Conservation (phyloP, 768 basidiomycete genomes). For the Lactarius hatsudake region DNA sequence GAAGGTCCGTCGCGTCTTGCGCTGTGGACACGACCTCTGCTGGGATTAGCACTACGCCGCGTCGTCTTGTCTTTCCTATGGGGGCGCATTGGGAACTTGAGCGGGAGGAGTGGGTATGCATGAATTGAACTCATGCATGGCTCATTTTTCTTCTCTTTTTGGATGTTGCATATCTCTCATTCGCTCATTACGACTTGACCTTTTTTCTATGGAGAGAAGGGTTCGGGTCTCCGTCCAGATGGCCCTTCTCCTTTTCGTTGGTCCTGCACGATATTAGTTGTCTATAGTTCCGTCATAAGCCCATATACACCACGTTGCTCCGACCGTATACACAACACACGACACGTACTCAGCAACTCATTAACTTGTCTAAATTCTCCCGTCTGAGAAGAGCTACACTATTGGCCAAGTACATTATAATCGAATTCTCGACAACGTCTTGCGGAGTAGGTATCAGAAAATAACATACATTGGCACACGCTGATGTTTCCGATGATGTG, state of each 20-base stretch:
- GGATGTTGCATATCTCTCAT: not conserved
- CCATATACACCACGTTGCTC: too few species aligned
- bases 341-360: too few species aligned
- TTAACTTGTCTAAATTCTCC: too few species aligned
- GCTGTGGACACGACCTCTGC: conserved; percentile 31
- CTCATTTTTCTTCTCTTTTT: not conserved
- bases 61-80: conserved; percentile 34
- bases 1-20: conserved; percentile 30
- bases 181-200: not conserved
- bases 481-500: too few species aligned
- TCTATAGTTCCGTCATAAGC: not conserved
- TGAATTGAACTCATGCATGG: not conserved
- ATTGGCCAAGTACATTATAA: too few species aligned
- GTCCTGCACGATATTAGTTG: not conserved
- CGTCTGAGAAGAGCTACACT: too few species aligned
- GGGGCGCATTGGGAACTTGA: conserved; percentile 32
- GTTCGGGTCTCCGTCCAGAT: not conserved
- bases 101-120: conserved; percentile 2
- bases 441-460: too few species aligned
- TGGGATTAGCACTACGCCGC: conserved; percentile 28
- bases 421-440: too few species aligned
- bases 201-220: not conserved
- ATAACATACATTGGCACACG: too few species aligned
- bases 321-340: too few species aligned
- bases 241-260: not conserved